Base-by-base conservation (phyloP, 306 rosid genomes). In the Trifolium subterraneum region DNA sequence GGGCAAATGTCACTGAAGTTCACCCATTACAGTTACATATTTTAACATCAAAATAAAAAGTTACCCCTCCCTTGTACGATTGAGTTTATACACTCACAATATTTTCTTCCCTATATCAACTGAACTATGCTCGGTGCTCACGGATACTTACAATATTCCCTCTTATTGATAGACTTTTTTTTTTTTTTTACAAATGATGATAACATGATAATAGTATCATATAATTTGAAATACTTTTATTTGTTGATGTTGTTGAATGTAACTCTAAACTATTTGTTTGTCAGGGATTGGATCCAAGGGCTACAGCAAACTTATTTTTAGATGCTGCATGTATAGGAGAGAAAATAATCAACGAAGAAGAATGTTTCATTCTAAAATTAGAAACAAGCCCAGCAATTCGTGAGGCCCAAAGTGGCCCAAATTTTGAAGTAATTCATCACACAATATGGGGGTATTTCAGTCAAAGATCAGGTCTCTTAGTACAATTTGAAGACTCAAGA, bases 401-500 rank as follows among this genome's bases (percentile, higher is more conserved):
- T 0, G 95, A 90, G 69, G 88, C 92, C 1, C 95, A 87, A 44
- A 85, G 95, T 8, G 89, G 96, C 0, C 64, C 84, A 35, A 80
- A 89, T 71, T 88, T 74, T 38, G 97, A 93, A 78, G 87, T 90
- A 20, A 93, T 90, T 45, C 98, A 93, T 79, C 98, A 93, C 83
- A 93, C 95, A 0, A 79, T 89, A 36, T 93, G 98, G 97, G 97
- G 97, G 1, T 94, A 94, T 59, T 94, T 94, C 80, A 94, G 98
- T 87, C 98, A 91, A 16, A 81, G 97, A 13, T 94, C 97, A 2
- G 98, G 98, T 13, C 91, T 94, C 3, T 50, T 94, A 13, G 74
- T 88, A 33, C 94, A 94, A 27, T 92, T 94, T 18, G 96, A 91
- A 78, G 98, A 94, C 67, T 91, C 98, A 0, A 85, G 96, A 80